Conservation (phyloP, 345 rosid species). For the Gossypium sturtianum region DNA sequence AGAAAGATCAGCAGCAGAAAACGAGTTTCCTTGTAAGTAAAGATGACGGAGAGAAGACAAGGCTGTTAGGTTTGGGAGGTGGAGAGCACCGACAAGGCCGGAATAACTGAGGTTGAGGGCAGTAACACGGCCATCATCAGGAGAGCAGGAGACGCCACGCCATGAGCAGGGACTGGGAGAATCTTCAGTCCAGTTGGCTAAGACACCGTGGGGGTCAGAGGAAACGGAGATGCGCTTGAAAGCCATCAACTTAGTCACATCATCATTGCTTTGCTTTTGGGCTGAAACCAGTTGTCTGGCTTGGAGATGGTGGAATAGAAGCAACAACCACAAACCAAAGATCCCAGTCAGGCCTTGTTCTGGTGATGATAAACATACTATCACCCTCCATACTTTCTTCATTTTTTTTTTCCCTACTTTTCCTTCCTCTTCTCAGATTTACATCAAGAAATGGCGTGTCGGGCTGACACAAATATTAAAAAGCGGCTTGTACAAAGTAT, state of each 20-base stretch:
- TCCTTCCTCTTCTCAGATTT: slow-evolving; percentile 1
- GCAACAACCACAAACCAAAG: slow-evolving; percentile 18
- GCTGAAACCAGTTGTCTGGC: slow-evolving; percentile 24
- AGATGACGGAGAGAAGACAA: slow-evolving; percentile 48
- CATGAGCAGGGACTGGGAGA: slow-evolving; percentile 49
- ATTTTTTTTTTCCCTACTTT: slow-evolving; percentile 19
- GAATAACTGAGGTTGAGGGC: slow-evolving; percentile 47
- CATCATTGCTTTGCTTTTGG: slow-evolving; percentile 27
- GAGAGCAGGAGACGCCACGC: slow-evolving; percentile 70
- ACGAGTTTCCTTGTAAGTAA: slow-evolving; percentile 43
- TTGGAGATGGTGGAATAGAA: slow-evolving; percentile 19
- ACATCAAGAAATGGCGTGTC: background rate
- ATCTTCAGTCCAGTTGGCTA: slow-evolving; percentile 48
- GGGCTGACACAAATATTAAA: background rate
- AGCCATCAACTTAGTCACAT: slow-evolving; percentile 37
- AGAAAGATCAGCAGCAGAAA: slow-evolving; percentile 46
- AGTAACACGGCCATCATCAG: slow-evolving; percentile 36
- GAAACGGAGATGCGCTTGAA: slow-evolving; percentile 60
- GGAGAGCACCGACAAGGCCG: slow-evolving; percentile 46
- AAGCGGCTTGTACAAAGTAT: background rate
- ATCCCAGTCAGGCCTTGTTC: slow-evolving; percentile 15
- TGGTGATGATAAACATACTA: slow-evolving; percentile 3
- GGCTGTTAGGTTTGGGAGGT: slow-evolving; percentile 48
- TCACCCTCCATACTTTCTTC: slow-evolving; percentile 26
- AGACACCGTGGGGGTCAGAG: slow-evolving; percentile 50